A percentile compares a stretch with the other conserved stretches of the same genome.
These are phyloP conservation scores for Trametes coccinea DNA, from an alignment of 768 basidiomycete genomes.

Conservation along the genomic window DNA sequence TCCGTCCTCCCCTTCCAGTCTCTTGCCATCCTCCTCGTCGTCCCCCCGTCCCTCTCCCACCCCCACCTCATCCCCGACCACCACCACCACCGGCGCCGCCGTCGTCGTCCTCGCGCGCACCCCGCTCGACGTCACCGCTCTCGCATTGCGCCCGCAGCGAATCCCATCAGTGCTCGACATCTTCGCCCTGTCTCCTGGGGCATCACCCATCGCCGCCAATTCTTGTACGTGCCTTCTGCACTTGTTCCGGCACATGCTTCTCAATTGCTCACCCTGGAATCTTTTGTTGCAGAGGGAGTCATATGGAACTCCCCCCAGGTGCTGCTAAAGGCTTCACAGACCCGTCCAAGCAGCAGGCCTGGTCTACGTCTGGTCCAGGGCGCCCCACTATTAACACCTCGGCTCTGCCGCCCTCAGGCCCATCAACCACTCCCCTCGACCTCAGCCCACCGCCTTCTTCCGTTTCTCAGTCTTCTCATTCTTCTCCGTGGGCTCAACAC, in stretches of 20 bases:
- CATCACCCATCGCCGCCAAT: constrained; percentile 17
- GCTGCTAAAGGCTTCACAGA: constrained; percentile 34
- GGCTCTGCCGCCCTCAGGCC: constrained; percentile 29
- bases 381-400: constrained; percentile 41
- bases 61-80: constrained; percentile 1
- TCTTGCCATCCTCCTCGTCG: constrained; percentile 17
- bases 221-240: constrained; percentile 19
- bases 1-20: constrained; percentile 24
- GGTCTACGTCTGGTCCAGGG: constrained; percentile 33
- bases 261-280: background rate
- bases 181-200: constrained; percentile 13
- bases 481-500: constrained; percentile 36
- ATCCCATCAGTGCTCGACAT: constrained; percentile 5
- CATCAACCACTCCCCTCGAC: constrained; percentile 34
- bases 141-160: background rate
- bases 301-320: constrained; percentile 38
- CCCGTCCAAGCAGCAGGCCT: constrained; percentile 28
- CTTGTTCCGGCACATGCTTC: constrained; percentile 5
- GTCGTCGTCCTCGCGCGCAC: background rate
- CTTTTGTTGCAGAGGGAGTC: constrained; percentile 17
- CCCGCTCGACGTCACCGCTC: background rate
- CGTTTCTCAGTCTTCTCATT: constrained; percentile 37
- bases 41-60: constrained; percentile 9
- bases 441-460: constrained; percentile 35
- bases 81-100: constrained; percentile 1